Evolutionary conservation across 345 rosid genomes (phyloP), one percentile per base, ranked within the genome.

Genomic region (Linum trigynum): DNA sequence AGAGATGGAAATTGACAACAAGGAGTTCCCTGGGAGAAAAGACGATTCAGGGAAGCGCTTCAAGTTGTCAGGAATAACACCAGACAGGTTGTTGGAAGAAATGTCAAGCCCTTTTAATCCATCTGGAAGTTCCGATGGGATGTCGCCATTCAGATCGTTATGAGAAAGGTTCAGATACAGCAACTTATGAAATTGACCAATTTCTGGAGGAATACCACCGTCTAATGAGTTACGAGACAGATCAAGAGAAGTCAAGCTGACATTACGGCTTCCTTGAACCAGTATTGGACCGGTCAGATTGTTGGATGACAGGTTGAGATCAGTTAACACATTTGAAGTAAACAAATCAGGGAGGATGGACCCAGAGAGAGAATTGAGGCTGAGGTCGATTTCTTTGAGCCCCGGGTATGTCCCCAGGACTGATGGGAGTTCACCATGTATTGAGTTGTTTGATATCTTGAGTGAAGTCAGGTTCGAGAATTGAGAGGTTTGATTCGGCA

Each of bases 21-120:
- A 71, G 23, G 82, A 65, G 70, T 91, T 91, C 69, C 98, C 98
- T 1, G 98, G 98, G 74, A 84, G 90, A 75, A 88, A 88, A 38
- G 95, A 76, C 17, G 96, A 82, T 66, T 83, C 92, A 58, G 98
- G 92, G 82, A 89, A 91, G 45, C 73, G 67, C 74, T 75, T 76
- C 57, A 91, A 79, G 73, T 79, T 84, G 60, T 70, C 79, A 5
- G 98, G 98, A 5, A 91, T 71, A 9, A 62, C 71, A 57, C 98
- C 98, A 55, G 98, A 86, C 65, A 91, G 81, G 77, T 86, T 89
- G 77, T 91, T 91, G 68, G 68, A 77, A 55, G 95, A 88, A 62
- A 86, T 84, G 67, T 75, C 71, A 73, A 91, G 72, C 63, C 76
- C 83, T 75, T 75, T 77, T 79, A 91, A 71, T 70, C 75, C 77